phyloP scores from a whole-genome alignment of 306 rosid genomes.

The Cucumis melo region DNA sequence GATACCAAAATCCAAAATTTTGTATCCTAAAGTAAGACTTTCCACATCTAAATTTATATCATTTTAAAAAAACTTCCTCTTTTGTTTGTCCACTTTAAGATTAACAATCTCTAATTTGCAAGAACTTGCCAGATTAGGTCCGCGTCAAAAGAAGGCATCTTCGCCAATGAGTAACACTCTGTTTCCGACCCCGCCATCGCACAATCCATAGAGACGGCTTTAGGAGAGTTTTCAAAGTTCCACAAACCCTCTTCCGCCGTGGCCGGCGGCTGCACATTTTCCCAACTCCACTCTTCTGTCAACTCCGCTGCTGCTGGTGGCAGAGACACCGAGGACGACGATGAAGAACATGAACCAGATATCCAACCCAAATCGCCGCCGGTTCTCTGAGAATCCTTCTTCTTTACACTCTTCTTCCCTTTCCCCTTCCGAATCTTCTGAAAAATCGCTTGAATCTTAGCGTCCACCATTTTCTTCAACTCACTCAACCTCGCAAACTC shows the following conservation, averaged over 20 bases:
- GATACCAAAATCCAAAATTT: not conserved
- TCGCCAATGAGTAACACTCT: conserved; percentile 49
- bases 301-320: conserved; percentile 9
- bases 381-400: conserved; percentile 2
- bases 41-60: not conserved
- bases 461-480: conserved; percentile 56
- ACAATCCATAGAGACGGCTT: conserved; percentile 32
- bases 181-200: conserved; percentile 26
- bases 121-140: conserved; percentile 94
- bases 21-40: not conserved
- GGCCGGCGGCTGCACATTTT: conserved; percentile 19
- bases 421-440: conserved; percentile 64
- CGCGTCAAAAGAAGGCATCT: conserved; percentile 78
- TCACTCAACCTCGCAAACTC: conserved; percentile 48
- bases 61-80: not conserved
- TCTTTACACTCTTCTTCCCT: conserved; percentile 45
- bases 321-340: conserved; percentile 16
- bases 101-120: conserved; percentile 28
- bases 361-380: not conserved
- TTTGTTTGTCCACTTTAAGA: not conserved
- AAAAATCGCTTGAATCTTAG: conserved; percentile 78
- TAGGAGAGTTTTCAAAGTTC: conserved; percentile 36
- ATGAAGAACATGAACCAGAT: conserved; percentile 20
- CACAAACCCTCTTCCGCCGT: conserved; percentile 49
- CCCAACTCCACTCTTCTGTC: conserved; percentile 23